Conservation (phyloP, 2,329 filamentous ascomycete species). For the Fusarium xyrophilum region DNA sequence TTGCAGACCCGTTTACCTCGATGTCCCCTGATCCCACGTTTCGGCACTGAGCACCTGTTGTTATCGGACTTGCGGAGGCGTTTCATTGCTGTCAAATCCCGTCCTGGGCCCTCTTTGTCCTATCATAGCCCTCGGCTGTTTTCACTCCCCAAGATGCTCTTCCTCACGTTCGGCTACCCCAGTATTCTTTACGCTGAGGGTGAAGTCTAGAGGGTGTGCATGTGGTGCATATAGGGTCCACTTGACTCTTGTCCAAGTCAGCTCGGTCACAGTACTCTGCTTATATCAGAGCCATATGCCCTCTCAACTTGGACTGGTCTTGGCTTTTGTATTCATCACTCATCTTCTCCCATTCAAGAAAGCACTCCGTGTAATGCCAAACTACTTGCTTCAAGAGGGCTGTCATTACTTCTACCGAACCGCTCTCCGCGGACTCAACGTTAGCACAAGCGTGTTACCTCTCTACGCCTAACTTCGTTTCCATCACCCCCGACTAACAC, state of each 20-base stretch:
- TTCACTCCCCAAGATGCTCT: slow-evolving; percentile 15
- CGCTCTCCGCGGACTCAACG: slow-evolving; percentile 83
- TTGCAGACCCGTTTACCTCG: slow-evolving; percentile 17
- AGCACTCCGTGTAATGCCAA: slow-evolving; percentile 70
- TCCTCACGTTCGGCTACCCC: slow-evolving; percentile 16
- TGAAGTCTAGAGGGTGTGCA: slow-evolving; percentile 33
- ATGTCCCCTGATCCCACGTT: slow-evolving; percentile 32
- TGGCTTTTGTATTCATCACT: slow-evolving; percentile 12
- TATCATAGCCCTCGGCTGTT: slow-evolving; percentile 24
- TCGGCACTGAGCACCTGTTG: slow-evolving; percentile 30
- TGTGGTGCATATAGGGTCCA: slow-evolving; percentile 37
- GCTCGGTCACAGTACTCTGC: slow-evolving; percentile 37
- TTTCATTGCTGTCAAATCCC: slow-evolving; percentile 9
- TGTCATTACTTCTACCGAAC: slow-evolving; percentile 95
- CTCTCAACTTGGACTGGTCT: slow-evolving; percentile 16
- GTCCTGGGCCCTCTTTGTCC: slow-evolving; percentile 9
- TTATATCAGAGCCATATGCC: slow-evolving; percentile 40
- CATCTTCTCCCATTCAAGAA: slow-evolving; percentile 12
- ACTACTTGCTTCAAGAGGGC: slow-evolving; percentile 84
- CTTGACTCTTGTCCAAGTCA: slow-evolving; percentile 44
- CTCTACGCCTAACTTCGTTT: slow-evolving; percentile 65
- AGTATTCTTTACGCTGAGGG: background rate
- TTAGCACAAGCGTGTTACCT: slow-evolving; percentile 79
- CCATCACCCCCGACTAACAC: slow-evolving; percentile 39
- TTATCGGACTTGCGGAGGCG: slow-evolving; percentile 40